These are phyloP conservation scores for Salix brachista DNA, from an alignment of 345 rosid species.

Conservation along the genomic window DNA sequence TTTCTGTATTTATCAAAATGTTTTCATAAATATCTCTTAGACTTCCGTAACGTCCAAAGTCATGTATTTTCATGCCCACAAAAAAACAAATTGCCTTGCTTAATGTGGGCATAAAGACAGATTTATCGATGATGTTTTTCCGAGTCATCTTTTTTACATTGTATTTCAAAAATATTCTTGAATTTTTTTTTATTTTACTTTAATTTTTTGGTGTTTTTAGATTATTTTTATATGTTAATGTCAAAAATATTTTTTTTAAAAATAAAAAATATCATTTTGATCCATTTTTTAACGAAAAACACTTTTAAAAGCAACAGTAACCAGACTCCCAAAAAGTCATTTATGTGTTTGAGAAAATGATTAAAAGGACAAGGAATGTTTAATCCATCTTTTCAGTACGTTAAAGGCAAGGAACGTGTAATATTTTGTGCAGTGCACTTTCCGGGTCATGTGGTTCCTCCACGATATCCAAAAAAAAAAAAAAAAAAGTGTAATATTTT, in stretches of 20 bases:
- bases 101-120: background rate
- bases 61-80: background rate
- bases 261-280: no score
- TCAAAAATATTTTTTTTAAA: no score
- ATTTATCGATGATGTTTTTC: background rate
- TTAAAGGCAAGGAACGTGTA: background rate
- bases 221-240: rapidly evolving
- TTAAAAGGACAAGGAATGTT: background rate
- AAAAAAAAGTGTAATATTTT: no score
- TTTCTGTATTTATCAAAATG: background rate
- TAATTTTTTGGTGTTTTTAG: no score
- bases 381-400: background rate
- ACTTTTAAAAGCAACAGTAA: rapidly evolving
- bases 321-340: rapidly evolving
- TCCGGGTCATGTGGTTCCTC: no score
- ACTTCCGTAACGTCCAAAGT: background rate
- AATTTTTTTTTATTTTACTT: no score
- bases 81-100: background rate
- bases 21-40: background rate
- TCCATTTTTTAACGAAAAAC: rapidly evolving
- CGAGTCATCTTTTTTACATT: rapidly evolving
- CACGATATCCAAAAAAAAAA: no score
- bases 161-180: no score
- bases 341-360: no score
- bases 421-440: no score